Percentiles rank a stretch among this genome's conserved stretches.
Evolutionary conservation across 2,329 filamentous ascomycete genomes (phyloP).

Genomic region (Fusarium stilboides): DNA sequence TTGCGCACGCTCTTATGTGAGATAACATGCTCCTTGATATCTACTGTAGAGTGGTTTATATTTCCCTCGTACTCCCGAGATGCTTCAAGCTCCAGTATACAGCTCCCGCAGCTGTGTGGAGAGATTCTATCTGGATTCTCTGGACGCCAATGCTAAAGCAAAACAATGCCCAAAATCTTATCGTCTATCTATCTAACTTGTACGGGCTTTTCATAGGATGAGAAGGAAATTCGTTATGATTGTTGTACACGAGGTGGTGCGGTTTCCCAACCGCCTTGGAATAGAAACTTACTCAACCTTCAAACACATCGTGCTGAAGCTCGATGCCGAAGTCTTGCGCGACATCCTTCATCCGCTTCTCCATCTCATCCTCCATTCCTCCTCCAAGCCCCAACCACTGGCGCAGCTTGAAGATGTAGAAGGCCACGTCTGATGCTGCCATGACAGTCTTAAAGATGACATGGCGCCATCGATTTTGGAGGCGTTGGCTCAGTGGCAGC

Average conservation of each 20-base stretch:
- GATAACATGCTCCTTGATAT: background rate
- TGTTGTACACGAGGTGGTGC: constrained; percentile 20
- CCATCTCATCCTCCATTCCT: constrained; percentile 96
- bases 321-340: constrained; percentile 94
- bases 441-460: constrained; percentile 86
- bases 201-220: constrained; percentile 24
- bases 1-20: background rate
- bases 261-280: background rate
- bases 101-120: background rate
- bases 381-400: constrained; percentile 83
- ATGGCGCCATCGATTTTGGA: constrained; percentile 81
- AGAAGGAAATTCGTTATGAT: constrained; percentile 18
- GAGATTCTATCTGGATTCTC: constrained; percentile 16
- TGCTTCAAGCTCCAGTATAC: background rate
- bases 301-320: constrained; percentile 89
- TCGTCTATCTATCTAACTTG: constrained; percentile 34
- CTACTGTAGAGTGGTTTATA: constrained; percentile 11
- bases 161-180: constrained; percentile 9
- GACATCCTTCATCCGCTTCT: constrained; percentile 87
- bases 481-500: constrained; percentile 72
- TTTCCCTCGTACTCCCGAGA: constrained; percentile 1
- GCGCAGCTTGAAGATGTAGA: constrained; percentile 83
- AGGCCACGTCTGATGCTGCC: constrained; percentile 82
- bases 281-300: constrained; percentile 69
- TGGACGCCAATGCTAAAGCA: constrained; percentile 6